Evolutionary conservation across 768 basidiomycete genomes (phyloP).

Genomic region (Lentinula raphanica): DNA sequence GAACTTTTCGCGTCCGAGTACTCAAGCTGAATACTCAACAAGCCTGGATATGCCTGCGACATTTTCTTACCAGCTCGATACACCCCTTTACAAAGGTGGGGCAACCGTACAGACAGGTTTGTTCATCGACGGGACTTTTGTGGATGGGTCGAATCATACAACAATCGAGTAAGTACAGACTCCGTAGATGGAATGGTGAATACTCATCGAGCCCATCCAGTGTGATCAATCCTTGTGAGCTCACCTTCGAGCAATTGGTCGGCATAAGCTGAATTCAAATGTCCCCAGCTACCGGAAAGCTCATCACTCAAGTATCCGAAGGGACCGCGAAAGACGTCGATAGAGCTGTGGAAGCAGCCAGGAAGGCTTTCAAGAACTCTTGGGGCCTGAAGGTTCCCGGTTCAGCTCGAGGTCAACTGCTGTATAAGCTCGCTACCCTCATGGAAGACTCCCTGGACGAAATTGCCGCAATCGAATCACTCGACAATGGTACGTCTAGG

Average conservation of each 20-base stretch:
- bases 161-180: slow-evolving; percentile 56
- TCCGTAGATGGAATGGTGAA: slow-evolving; percentile 20
- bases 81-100: slow-evolving; percentile 50
- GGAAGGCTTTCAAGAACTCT: slow-evolving; percentile 27
- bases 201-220: slow-evolving; percentile 26
- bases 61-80: slow-evolving; percentile 32
- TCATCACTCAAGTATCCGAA: slow-evolving; percentile 44
- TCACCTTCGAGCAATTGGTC: too few species aligned
- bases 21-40: background rate
- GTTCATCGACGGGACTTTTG: slow-evolving; percentile 69
- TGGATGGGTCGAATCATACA: slow-evolving; percentile 46
- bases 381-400: slow-evolving; percentile 41
- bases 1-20: too few species aligned
- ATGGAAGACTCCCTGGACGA: slow-evolving; percentile 40
- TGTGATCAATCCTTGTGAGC: slow-evolving; percentile 47
- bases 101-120: slow-evolving; percentile 59
- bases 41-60: background rate
- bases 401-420: slow-evolving; percentile 27
- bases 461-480: slow-evolving; percentile 42
- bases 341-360: slow-evolving; percentile 55
- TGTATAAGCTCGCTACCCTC: slow-evolving; percentile 42
- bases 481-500: slow-evolving; percentile 31
- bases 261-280: slow-evolving; percentile 6
- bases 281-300: slow-evolving; percentile 50
- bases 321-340: slow-evolving; percentile 60